Evolutionary conservation across 2,329 filamentous ascomycete species (phyloP).

Genomic region (Apiospora rasikravindrae): DNA sequence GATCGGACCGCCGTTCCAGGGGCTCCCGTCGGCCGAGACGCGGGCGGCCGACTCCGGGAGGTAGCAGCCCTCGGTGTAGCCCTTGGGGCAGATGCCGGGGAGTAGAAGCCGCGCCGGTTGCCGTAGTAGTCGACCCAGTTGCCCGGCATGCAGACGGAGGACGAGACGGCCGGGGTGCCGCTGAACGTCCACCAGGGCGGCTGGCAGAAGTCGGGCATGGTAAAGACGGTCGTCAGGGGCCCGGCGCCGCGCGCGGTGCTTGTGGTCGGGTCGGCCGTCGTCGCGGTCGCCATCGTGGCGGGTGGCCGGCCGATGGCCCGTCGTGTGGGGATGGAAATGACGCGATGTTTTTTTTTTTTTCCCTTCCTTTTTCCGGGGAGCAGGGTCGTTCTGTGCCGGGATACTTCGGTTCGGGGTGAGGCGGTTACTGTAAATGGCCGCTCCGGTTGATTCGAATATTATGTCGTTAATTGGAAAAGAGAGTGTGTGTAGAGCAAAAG

Average conservation of each 20-base stretch:
- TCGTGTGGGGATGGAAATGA: neutral
- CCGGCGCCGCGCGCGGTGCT: conserved; percentile 8
- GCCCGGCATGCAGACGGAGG: conserved; percentile 15
- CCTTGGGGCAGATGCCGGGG: conserved; percentile 14
- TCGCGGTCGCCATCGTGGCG: neutral
- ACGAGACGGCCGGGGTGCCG: neutral
- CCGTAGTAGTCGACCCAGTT: conserved; percentile 17
- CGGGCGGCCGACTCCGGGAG: neutral
- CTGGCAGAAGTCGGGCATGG: conserved; percentile 11
- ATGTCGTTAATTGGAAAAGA: neutral
- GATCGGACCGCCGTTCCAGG: neutral
- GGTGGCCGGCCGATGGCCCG: neutral
- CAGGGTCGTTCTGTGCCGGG: neutral
- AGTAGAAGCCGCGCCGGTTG: conserved; percentile 11
- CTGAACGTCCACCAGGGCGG: neutral
- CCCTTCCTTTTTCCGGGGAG: neutral
- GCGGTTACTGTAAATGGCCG: neutral
- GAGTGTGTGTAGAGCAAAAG: neutral
- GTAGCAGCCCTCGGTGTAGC: conserved; percentile 14
- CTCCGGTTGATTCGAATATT: neutral
- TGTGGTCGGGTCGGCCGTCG: neutral
- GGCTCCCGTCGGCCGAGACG: neutral
- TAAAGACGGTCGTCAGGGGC: conserved; percentile 10
- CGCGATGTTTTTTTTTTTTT: too few relatives aligned
- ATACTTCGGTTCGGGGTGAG: neutral